These are phyloP conservation scores for Sugiyamaella castrensis DNA, from an alignment of 1,139 yeast genomes.

Conservation along the genomic window DNA sequence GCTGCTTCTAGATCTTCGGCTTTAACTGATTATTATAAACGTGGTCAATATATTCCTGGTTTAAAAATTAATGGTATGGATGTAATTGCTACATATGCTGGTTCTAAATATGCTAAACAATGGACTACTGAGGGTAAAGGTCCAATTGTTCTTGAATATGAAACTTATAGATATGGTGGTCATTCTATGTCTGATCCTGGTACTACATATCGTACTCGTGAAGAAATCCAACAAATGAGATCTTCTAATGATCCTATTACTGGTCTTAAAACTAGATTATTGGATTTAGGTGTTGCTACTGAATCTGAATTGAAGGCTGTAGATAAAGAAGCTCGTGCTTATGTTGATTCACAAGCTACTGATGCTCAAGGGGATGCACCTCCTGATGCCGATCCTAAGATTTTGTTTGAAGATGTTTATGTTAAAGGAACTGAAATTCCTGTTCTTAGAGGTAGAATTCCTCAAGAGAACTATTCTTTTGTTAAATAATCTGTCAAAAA, in stretches of 20 bases:
- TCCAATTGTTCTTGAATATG: constrained; percentile 92
- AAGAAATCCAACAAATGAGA: constrained; percentile 99
- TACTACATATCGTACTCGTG: constrained; percentile 99
- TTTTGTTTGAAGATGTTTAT: constrained; percentile 94
- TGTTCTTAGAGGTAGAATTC: constrained; percentile 92
- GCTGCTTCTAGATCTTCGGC: constrained; percentile 97
- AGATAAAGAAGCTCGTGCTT: constrained; percentile 94
- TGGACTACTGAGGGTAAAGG: constrained; percentile 94
- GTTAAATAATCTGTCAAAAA: constrained; percentile 23
- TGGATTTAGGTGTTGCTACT: constrained; percentile 80
- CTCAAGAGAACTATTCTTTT: constrained; percentile 60
- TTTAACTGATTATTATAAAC: constrained; percentile 92
- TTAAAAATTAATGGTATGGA: constrained; percentile 99
- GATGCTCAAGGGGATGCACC: constrained; percentile 92
- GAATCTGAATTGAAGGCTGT: constrained; percentile 92
- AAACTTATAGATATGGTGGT: constrained; percentile 99
- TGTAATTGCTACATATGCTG: constrained; percentile 90
- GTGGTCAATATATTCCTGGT: constrained; percentile 99
- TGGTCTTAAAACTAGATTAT: constrained; percentile 81
- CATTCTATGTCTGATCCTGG: constrained; percentile 99
- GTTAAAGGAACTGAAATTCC: constrained; percentile 93
- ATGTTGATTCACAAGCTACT: constrained; percentile 91
- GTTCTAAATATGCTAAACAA: constrained; percentile 94
- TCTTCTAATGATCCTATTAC: constrained; percentile 97
- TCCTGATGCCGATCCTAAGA: constrained; percentile 93